Evolutionary conservation across 257 asterid species (phyloP).

Genomic region (Prunella vulgaris): DNA sequence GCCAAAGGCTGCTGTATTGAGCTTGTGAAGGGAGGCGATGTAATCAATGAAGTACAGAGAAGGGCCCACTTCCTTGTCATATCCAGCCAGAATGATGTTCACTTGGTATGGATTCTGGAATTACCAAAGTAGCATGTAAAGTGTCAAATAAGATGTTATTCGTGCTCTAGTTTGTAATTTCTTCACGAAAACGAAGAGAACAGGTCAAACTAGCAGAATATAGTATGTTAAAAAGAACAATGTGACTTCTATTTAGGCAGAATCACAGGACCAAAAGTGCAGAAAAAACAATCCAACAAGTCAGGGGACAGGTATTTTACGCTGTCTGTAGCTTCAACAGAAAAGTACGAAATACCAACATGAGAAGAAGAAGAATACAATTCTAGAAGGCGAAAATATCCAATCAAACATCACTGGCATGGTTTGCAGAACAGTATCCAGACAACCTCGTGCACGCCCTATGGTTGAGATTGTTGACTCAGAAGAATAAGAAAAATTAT

Average conservation of each 20-base stretch:
- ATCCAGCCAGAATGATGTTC: constrained; percentile 86
- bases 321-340: constrained; percentile 3
- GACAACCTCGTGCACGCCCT: background rate
- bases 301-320: background rate
- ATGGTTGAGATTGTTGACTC: background rate
- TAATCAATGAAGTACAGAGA: constrained; percentile 80
- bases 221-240: background rate
- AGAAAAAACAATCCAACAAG: background rate
- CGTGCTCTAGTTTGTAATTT: background rate
- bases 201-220: background rate
- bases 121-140: background rate
- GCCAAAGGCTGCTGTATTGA: constrained; percentile 89
- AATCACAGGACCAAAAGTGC: background rate
- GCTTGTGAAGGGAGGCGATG: constrained; percentile 85
- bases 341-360: background rate
- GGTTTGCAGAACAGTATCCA: constrained; percentile 1
- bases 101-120: constrained; percentile 79
- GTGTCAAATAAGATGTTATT: background rate
- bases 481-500: background rate
- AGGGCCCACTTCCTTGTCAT: constrained; percentile 86
- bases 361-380: background rate
- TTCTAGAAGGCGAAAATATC: background rate
- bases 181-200: background rate
- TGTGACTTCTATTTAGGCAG: background rate
- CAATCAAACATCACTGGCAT: background rate